Evolutionary conservation across 148 eudicot genomes (phyloP), one percentile per base, ranked within the genome.

Genomic region (Hydrangea macrophylla): DNA sequence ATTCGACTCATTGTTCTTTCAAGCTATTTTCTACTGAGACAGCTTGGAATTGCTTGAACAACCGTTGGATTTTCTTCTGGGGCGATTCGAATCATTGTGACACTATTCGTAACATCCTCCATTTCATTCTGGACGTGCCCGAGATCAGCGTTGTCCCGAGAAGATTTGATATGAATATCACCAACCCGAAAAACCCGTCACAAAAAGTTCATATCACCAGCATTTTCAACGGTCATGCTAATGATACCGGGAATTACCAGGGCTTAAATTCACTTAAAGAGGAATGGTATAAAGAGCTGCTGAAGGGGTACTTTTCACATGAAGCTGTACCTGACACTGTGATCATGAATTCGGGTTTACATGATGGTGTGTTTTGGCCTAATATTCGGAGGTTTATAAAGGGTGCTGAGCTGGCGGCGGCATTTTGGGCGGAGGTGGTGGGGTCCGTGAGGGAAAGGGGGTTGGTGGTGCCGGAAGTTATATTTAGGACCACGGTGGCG

Each of bases 41-140:
- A 13, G 92, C 99, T 39, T 95, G 99, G 99, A 71, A 83, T 67
- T 89, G 99, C 74, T 70, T 95, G 73, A 80, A 76, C 42, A 72
- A 78, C 12, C 82, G 81, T 0, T 95, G 99, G 99, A 62, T 91
- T 17, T 89, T 95, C 80, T 89, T 89, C 58, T 95, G 99, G 99
- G 99, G 99, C 0, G 99, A 95, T 59, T 95, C 99, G 36, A 95
- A 95, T 64, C 99, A 95, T 64, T 90, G 92, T 42, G 99, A 95
- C 69, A 91, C 97, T 0, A 73, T 89, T n/a, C 80, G 92, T 3
- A 95, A 95, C 74, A 81, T 95, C 24, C 80, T 95, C n/a, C 76
- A 81, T 65, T 85, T 95, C 69, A 75, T 85, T 42, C 85, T 95
- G 53, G 83, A 68, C 15, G 76, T 87, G 30, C 71, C 60, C 8